A percentile compares a stretch with the other conserved stretches of the same genome.
Conservation (phyloP, 768 basidiomycete species). For the Holtermanniella nyarrowii region DNA sequence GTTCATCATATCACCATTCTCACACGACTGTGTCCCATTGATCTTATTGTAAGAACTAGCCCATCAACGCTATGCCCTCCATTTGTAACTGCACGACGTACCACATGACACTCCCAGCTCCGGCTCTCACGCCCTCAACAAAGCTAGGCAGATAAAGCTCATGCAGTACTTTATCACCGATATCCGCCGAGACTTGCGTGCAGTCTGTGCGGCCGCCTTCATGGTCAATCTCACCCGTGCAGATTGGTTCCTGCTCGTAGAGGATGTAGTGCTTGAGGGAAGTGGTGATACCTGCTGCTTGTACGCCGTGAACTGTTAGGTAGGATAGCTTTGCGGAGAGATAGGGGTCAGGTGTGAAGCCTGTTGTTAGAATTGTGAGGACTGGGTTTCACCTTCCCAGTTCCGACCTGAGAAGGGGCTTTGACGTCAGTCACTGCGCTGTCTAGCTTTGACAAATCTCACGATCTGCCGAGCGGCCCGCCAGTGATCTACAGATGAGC, state of each 20-base stretch:
- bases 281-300: conserved; percentile 20
- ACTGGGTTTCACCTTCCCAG: conserved; percentile 33
- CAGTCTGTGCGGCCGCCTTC: conserved; percentile 23
- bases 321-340: conserved; percentile 28
- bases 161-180: conserved; percentile 37
- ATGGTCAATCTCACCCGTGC: conserved; percentile 17
- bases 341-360: conserved; percentile 31
- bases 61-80: neutral
- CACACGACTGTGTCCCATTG: conserved; percentile 40
- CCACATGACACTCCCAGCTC: conserved; percentile 39
- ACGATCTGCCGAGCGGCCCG: conserved; percentile 36
- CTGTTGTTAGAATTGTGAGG: conserved; percentile 11
- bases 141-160: conserved; percentile 42
- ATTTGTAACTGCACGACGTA: conserved; percentile 9
- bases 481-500: conserved; percentile 27
- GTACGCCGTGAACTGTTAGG: conserved; percentile 30
- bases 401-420: conserved; percentile 35
- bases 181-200: conserved; percentile 18
- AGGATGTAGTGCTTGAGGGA: conserved; percentile 38
- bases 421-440: neutral
- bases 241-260: conserved; percentile 38
- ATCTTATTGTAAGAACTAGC: conserved; percentile 33
- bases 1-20: conserved; percentile 35
- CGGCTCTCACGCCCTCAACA: conserved; percentile 40
- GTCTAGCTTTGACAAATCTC: conserved; percentile 1